Evolutionary conservation across 768 basidiomycete genomes (phyloP).

Genomic region (Leccinum variicolor): DNA sequence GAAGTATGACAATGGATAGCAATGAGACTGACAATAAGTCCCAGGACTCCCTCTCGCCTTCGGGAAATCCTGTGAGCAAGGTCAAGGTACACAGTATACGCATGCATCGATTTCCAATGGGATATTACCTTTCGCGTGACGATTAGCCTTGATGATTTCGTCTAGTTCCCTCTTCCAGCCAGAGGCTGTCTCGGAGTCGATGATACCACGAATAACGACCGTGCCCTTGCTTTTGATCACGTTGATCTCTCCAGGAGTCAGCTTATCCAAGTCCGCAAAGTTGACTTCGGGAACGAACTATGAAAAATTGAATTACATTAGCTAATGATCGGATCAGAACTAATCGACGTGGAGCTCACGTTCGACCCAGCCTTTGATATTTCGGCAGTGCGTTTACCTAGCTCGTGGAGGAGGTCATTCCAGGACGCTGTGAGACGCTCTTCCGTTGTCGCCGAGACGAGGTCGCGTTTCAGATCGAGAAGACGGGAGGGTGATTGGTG

Average conservation of each 20-base stretch:
- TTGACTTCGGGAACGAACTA: too few relatives aligned
- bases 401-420: conserved; percentile 35
- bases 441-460: too few relatives aligned
- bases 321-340: too few relatives aligned
- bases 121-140: conserved; percentile 49
- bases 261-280: too few relatives aligned
- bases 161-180: conserved; percentile 57
- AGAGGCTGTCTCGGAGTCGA: conserved; percentile 52
- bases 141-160: conserved; percentile 55
- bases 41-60: conserved; percentile 66
- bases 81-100: neutral
- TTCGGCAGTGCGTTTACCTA: conserved; percentile 38
- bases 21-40: conserved; percentile 54
- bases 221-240: conserved; percentile 53
- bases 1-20: neutral
- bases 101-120: neutral
- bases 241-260: neutral
- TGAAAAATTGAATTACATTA: too few relatives aligned
- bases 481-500: too few relatives aligned
- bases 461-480: too few relatives aligned
- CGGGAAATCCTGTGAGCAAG: conserved; percentile 44
- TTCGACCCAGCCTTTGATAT: too few relatives aligned
- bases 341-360: too few relatives aligned
- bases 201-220: conserved; percentile 59
- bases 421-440: too few relatives aligned